Evolutionary conservation across 2,329 filamentous ascomycete species (phyloP).

Genomic region (Graphium sp.): DNA sequence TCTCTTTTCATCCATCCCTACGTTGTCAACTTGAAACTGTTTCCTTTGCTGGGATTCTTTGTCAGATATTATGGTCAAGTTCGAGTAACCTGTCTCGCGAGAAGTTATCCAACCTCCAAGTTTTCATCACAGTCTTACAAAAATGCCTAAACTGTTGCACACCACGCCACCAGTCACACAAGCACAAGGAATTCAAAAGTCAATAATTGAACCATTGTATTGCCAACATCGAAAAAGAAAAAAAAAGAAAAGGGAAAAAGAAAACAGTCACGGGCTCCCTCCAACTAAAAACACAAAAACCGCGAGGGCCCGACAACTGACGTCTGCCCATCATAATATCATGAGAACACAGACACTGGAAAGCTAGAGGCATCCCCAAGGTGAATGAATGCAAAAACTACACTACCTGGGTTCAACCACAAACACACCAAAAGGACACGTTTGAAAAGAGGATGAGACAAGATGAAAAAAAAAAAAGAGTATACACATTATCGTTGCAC

Average conservation of each 20-base stretch:
- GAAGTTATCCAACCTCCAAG: too few relatives aligned
- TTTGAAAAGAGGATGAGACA: constrained; percentile 8
- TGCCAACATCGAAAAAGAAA: constrained; percentile 1
- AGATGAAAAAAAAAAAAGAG: constrained; percentile 5
- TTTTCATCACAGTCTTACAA: too few relatives aligned
- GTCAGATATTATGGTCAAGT: too few relatives aligned
- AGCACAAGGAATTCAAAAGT: not conserved
- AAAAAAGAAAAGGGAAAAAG: constrained; percentile 2
- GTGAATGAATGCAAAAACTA: constrained; percentile 6
- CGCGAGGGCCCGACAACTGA: too few relatives aligned
- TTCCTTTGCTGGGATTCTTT: too few relatives aligned
- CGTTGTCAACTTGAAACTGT: too few relatives aligned
- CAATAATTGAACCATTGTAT: too few relatives aligned
- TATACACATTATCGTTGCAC: too few relatives aligned
- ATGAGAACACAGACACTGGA: constrained; percentile 4
- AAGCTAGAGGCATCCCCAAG: constrained; percentile 6
- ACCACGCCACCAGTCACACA: not conserved
- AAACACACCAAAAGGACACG: constrained; percentile 4
- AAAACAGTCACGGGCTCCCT: too few relatives aligned
- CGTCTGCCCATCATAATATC: constrained; percentile 5
- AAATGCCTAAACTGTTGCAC: not conserved
- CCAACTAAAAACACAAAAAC: not conserved
- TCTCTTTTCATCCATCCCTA: too few relatives aligned
- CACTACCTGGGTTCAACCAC: too few relatives aligned
- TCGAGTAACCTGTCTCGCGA: too few relatives aligned